Conservation (phyloP, 1,139 yeast species). For the Geotrichum fermentans region DNA sequence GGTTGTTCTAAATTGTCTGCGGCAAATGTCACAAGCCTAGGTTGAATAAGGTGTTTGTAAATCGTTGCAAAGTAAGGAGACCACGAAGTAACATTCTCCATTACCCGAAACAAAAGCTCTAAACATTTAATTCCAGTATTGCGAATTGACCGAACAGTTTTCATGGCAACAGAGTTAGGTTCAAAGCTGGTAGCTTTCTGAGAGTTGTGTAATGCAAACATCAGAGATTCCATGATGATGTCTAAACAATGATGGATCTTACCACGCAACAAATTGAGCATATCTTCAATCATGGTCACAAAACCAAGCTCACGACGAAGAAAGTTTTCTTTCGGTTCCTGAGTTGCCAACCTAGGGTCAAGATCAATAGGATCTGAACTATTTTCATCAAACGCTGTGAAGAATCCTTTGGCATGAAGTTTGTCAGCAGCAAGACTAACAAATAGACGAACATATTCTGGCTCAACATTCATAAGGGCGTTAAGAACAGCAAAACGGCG, state of each 20-base stretch:
- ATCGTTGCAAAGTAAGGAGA: constrained; percentile 47
- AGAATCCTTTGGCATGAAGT: constrained; percentile 44
- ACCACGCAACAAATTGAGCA: constrained; percentile 59
- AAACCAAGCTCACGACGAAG: constrained; percentile 66
- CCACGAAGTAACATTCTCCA: constrained; percentile 44
- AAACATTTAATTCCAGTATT: constrained; percentile 36
- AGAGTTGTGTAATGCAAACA: constrained; percentile 54
- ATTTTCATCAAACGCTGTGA: constrained; percentile 31
- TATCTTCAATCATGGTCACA: constrained; percentile 60
- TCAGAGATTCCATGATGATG: constrained; percentile 54
- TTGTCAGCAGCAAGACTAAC: constrained; percentile 58
- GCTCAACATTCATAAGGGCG: constrained; percentile 59
- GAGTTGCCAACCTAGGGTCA: constrained; percentile 11
- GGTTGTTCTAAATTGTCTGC: constrained; percentile 77
- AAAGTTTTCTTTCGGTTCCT: constrained; percentile 14
- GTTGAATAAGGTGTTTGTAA: constrained; percentile 52
- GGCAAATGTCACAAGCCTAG: constrained; percentile 64
- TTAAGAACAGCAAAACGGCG: constrained; percentile 73
- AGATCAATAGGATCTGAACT: constrained; percentile 18
- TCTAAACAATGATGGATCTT: constrained; percentile 49
- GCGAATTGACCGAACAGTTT: constrained; percentile 23
- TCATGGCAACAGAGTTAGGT: constrained; percentile 12
- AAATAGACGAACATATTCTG: constrained; percentile 53
- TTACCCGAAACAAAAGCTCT: constrained; percentile 26
- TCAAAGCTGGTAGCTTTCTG: constrained; percentile 36